Percentiles rank a stretch among this genome's conserved stretches.
Conservation (phyloP, 2,329 filamentous ascomycete species). For the Ophiosphaerella narmari region DNA sequence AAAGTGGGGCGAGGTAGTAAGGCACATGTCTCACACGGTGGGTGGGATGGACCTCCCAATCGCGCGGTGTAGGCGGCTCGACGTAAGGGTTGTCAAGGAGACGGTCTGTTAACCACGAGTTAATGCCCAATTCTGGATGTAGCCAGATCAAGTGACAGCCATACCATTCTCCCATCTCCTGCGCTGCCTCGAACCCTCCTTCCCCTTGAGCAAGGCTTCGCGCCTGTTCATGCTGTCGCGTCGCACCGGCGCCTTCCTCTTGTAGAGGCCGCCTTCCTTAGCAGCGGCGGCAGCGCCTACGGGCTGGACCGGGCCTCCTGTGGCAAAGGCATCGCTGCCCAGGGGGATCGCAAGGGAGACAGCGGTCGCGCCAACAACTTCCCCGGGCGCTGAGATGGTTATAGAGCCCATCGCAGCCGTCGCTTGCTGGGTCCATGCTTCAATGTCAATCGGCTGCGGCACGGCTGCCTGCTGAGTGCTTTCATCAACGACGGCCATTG, state of each 20-base stretch:
- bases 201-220: slow-evolving; percentile 82
- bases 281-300: slow-evolving; percentile 37
- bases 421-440: slow-evolving; percentile 55
- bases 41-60: slow-evolving; percentile 84
- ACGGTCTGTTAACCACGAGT: slow-evolving; percentile 63
- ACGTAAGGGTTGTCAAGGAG: slow-evolving; percentile 85
- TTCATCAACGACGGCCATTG: slow-evolving; percentile 41
- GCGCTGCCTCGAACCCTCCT: slow-evolving; percentile 79
- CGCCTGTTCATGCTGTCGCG: slow-evolving; percentile 69
- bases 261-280: slow-evolving; percentile 53
- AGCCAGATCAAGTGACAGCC: background rate
- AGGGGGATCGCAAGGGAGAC: slow-evolving; percentile 75
- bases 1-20: slow-evolving; percentile 70
- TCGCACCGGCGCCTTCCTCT: slow-evolving; percentile 59
- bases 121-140: background rate
- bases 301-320: slow-evolving; percentile 24
- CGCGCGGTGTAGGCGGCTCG: slow-evolving; percentile 77
- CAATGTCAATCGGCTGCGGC: slow-evolving; percentile 47
- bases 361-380: slow-evolving; percentile 57
- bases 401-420: slow-evolving; percentile 50
- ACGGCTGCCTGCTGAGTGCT: slow-evolving; percentile 25
- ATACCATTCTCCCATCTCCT: slow-evolving; percentile 93
- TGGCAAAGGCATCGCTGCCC: slow-evolving; percentile 55
- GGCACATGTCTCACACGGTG: slow-evolving; percentile 78
- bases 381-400: slow-evolving; percentile 42